Percentiles rank a stretch among this genome's conserved stretches.
phyloP scores from a whole-genome alignment of 306 rosid genomes.

The Trichosanthes cucumerina region DNA sequence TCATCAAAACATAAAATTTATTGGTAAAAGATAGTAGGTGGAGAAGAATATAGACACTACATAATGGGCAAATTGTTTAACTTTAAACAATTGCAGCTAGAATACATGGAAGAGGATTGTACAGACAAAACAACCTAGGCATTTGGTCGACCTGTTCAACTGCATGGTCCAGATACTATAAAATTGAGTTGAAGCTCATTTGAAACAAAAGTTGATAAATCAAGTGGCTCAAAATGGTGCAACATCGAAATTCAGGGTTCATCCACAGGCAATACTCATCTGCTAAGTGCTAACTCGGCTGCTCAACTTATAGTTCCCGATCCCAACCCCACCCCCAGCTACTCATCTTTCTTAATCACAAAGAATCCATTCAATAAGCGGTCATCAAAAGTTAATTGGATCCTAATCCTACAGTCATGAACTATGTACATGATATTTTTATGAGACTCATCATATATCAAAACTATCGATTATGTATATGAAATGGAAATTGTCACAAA shows the following conservation, averaged over 20 bases:
- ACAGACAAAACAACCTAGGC: not conserved
- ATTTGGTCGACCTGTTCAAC: not conserved
- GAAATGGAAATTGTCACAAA: not conserved
- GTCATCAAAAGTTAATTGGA: not conserved
- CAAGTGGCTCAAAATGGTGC: not conserved
- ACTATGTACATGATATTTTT: no score
- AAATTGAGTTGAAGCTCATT: not conserved
- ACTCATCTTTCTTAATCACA: not conserved
- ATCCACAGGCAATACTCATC: not conserved
- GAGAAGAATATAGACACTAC: constrained; percentile 2
- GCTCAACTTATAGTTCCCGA: not conserved
- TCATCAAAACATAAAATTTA: constrained; percentile 12
- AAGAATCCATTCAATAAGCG: no score
- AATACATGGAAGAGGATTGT: not conserved
- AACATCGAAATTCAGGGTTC: not conserved
- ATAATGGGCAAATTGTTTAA: no score
- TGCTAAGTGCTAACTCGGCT: not conserved
- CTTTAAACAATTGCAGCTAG: no score
- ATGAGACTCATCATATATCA: not conserved
- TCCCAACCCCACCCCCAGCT: not conserved
- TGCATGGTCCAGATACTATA: not conserved
- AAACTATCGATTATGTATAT: not conserved
- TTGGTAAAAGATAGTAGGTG: not conserved
- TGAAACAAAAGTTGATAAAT: not conserved
- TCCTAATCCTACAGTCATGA: not conserved